These are phyloP conservation scores for Auriscalpium microsporum DNA, from an alignment of 768 basidiomycete genomes.

Conservation along the genomic window DNA sequence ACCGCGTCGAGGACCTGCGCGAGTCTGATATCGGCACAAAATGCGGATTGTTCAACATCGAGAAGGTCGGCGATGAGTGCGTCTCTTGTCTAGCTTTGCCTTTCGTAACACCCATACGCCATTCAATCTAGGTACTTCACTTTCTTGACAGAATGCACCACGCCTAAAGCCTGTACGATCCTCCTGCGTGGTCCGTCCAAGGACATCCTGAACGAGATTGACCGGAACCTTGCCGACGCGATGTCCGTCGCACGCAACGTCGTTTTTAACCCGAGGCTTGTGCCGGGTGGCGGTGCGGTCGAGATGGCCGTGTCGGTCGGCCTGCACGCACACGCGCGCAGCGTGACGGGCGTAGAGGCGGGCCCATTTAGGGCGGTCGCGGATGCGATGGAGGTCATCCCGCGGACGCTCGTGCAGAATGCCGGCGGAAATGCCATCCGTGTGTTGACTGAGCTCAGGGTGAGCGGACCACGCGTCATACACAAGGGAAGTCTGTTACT, in stretches of 20 bases:
- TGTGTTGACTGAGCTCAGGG: constrained; percentile 86
- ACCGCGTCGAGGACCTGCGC: constrained; percentile 89
- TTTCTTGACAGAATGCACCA: constrained; percentile 85
- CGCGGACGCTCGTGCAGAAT: constrained; percentile 91
- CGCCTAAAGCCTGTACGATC: constrained; percentile 96
- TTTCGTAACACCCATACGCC: neutral
- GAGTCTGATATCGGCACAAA: constrained; percentile 87
- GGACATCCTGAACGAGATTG: constrained; percentile 96
- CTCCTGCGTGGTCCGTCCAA: constrained; percentile 96
- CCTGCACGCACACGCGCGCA: constrained; percentile 70
- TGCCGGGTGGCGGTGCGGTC: constrained; percentile 93
- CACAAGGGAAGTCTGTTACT: no score
- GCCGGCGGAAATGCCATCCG: constrained; percentile 92
- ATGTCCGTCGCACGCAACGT: constrained; percentile 97
- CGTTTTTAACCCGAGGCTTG: constrained; percentile 90
- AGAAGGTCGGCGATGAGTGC: constrained; percentile 95
- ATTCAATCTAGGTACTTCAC: constrained; percentile 71
- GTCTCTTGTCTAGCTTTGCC: constrained; percentile 7
- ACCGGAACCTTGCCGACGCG: constrained; percentile 94
- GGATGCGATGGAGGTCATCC: constrained; percentile 97
- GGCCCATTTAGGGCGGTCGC: constrained; percentile 90
- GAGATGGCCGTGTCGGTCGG: constrained; percentile 97
- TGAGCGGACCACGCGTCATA: constrained; percentile 27
- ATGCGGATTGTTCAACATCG: constrained; percentile 94
- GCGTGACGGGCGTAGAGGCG: constrained; percentile 79